phyloP scores from a whole-genome alignment of 108 stramenopile species.

The Skeletonema menzelii region DNA sequence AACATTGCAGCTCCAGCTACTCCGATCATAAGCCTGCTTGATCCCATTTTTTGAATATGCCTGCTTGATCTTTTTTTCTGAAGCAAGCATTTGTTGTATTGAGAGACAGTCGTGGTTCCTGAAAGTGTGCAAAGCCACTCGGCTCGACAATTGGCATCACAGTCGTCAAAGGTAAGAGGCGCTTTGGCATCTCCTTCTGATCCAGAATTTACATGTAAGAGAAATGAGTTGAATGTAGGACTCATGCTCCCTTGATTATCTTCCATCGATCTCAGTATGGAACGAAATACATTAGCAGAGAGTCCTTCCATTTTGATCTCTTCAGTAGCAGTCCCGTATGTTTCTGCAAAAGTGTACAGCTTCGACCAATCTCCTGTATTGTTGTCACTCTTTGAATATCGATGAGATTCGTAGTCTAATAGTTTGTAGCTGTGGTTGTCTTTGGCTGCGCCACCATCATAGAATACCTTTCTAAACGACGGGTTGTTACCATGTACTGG shows the following conservation, averaged over 20 bases:
- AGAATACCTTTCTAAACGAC: conserved; percentile 56
- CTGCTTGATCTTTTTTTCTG: neutral
- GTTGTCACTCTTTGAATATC: conserved; percentile 1
- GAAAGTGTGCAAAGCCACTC: conserved; percentile 39
- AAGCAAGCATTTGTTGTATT: conserved; percentile 28
- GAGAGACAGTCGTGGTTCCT: conserved; percentile 18
- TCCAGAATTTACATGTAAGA: conserved; percentile 21
- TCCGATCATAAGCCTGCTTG: neutral
- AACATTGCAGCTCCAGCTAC: conserved; percentile 4
- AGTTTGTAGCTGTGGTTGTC: conserved; percentile 16
- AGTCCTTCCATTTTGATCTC: conserved; percentile 22
- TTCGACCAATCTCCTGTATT: conserved; percentile 24
- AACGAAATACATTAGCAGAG: conserved; percentile 24
- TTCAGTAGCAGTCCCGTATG: conserved; percentile 11
- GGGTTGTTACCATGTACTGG: conserved; percentile 74
- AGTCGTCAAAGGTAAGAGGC: conserved; percentile 13
- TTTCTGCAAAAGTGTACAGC: conserved; percentile 49
- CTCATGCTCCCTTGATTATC: conserved; percentile 15
- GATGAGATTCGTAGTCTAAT: conserved; percentile 43
- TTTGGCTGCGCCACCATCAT: conserved; percentile 8
- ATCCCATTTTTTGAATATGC: neutral
- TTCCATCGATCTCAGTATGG: conserved; percentile 39
- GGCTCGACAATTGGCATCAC: conserved; percentile 29
- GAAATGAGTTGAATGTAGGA: conserved; percentile 21
- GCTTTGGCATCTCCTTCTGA: conserved; percentile 6